Base-by-base conservation (phyloP, 116 monocot species). In the Trichopus zeylanicus region DNA sequence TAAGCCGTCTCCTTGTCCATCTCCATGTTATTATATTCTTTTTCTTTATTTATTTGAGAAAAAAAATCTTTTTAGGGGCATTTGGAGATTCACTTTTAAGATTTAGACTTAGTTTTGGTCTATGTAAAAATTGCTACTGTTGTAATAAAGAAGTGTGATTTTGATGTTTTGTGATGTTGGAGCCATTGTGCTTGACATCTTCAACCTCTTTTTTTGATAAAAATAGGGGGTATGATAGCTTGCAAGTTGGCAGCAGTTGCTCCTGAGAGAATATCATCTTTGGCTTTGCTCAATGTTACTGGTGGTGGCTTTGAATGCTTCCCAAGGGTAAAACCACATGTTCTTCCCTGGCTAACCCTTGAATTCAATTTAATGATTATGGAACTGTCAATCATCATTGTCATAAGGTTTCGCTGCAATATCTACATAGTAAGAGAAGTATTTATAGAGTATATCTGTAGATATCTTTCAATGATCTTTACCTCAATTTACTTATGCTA, bases 231-330 rank as follows among this genome's bases (percentile, higher is more conserved):
- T 11, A 92, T 92, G 92, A 84, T 92, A 57, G 78, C 87, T 48
- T 92, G 84, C 68, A 92, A 92, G 53, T 64, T 92, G 68, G 87
- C 92, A 62, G 84, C 78, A 56, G 65, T 81, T 52, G 84, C 84
- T 18, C 81, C 92, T 12, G 74, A 81, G 6, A 75, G 87, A 64
- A 31, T 92, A 28, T 73, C 66, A 35, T 92, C 92, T 5, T 63
- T 92, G 65, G 92, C 84, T 31, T 62, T 92, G 78, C 81, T 92
- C 13, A 92, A 87, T 79, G 87, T 69, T 9, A 92, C 84, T 35
- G 92, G 92, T 25, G 92, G 92, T 72, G 92, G 92, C 48, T 87
- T 76, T 27, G 75, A 92, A 32, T 92, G 92, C 59, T 82, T 91
- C 48, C 91, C 91, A 30, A 85, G 80, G 76, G 91, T 91, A 68